Conservation (phyloP, 805 yeast species). For the Ogataea salicorniae region DNA sequence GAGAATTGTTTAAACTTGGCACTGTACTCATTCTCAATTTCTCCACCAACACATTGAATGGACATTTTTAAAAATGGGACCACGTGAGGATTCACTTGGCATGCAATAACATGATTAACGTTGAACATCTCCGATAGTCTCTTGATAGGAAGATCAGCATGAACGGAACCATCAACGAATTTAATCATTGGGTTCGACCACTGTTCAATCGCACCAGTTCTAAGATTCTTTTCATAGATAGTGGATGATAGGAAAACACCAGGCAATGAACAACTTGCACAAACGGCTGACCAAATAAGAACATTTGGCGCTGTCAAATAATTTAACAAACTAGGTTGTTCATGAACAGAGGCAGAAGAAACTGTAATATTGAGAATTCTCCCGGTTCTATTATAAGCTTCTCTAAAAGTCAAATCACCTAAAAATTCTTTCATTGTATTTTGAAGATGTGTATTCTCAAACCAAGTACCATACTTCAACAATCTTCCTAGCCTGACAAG, state of each 20-base stretch:
- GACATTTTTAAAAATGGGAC: conserved; percentile 77
- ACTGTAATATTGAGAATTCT: conserved; percentile 91
- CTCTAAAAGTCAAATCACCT: conserved; percentile 89
- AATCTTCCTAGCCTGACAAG: conserved; percentile 53
- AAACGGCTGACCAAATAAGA: conserved; percentile 80
- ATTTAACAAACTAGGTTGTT: conserved; percentile 80
- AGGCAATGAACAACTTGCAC: conserved; percentile 93
- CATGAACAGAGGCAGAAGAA: conserved; percentile 85
- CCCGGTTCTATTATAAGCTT: conserved; percentile 92
- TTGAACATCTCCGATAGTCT: conserved; percentile 94
- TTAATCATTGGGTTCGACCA: conserved; percentile 77
- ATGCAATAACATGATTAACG: conserved; percentile 94
- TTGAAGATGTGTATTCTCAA: conserved; percentile 67
- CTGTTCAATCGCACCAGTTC: conserved; percentile 65
- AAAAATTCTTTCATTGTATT: conserved; percentile 71
- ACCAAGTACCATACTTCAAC: conserved; percentile 84
- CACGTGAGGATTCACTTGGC: conserved; percentile 96
- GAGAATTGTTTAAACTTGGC: conserved; percentile 49
- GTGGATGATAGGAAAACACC: conserved; percentile 84
- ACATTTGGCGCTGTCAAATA: conserved; percentile 80
- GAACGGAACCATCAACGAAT: conserved; percentile 95
- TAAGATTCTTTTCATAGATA: conserved; percentile 74
- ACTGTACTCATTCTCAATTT: conserved; percentile 54
- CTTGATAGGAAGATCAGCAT: conserved; percentile 87
- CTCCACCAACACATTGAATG: conserved; percentile 64